phyloP scores from a whole-genome alignment of 1,284 basidiomycete genomes.

The Moesziomyces parantarcticus region DNA sequence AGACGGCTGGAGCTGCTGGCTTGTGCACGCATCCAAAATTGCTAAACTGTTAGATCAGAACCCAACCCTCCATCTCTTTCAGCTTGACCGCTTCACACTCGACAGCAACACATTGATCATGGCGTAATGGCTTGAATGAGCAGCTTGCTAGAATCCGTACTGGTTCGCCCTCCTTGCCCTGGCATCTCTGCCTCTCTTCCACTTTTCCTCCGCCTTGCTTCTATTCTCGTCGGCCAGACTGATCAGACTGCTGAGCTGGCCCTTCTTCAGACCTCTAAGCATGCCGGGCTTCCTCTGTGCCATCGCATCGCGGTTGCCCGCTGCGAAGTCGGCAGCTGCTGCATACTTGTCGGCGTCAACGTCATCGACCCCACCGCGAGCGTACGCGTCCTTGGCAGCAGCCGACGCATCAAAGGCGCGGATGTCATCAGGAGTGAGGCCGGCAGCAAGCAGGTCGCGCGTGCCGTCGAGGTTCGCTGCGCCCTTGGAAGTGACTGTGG shows the following conservation, averaged over 20 bases:
- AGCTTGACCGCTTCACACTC: neutral
- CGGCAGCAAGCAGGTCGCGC: conserved; percentile 25
- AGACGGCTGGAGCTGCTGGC: conserved; percentile 13
- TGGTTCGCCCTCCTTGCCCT: conserved; percentile 23
- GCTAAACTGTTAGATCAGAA: no score
- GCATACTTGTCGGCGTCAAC: conserved; percentile 37
- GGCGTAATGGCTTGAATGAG: no score
- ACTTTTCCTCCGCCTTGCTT: conserved; percentile 55
- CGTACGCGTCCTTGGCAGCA: conserved; percentile 45
- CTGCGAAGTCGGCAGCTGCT: conserved; percentile 35
- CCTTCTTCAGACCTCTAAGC: conserved; percentile 49
- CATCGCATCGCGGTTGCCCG: conserved; percentile 22
- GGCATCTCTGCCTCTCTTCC: conserved; percentile 38
- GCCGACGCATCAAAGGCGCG: conserved; percentile 45
- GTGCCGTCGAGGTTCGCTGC: conserved; percentile 41
- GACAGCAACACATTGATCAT: neutral
- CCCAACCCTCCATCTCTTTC: neutral
- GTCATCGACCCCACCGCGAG: conserved; percentile 5
- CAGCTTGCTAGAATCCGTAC: conserved; percentile 20
- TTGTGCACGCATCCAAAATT: conserved; percentile 13
- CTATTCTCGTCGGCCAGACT: conserved; percentile 57
- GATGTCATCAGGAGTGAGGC: conserved; percentile 22
- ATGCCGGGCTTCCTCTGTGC: conserved; percentile 46
- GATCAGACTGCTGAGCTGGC: conserved; percentile 61
- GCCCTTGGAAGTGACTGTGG: conserved; percentile 5